phyloP scores from a whole-genome alignment of 257 asterid species.

The Nicotiana otophora region DNA sequence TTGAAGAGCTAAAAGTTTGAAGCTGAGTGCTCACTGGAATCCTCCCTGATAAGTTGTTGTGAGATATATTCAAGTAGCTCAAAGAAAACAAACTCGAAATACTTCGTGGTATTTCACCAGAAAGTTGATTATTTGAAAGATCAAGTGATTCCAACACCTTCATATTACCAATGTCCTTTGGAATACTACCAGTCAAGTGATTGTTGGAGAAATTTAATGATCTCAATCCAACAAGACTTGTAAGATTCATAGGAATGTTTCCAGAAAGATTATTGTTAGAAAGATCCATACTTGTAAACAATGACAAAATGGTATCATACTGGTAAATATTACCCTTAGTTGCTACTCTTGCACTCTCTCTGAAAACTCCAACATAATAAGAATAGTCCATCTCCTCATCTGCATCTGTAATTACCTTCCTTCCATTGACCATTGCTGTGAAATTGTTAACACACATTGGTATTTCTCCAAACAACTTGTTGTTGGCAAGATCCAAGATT shows the following conservation, averaged over 20 bases:
- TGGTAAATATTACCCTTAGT: conserved; percentile 18
- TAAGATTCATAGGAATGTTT: conserved; percentile 25
- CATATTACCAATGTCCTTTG: conserved; percentile 20
- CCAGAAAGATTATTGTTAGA: conserved; percentile 27
- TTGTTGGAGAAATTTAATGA: conserved; percentile 30
- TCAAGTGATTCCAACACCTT: conserved; percentile 20
- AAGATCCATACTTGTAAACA: conserved; percentile 25
- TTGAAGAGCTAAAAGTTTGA: conserved; percentile 14
- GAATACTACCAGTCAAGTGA: conserved; percentile 28
- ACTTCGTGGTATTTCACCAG: conserved; percentile 14
- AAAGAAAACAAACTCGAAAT: conserved; percentile 5
- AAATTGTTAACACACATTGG: conserved; percentile 26
- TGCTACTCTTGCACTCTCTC: conserved; percentile 15
- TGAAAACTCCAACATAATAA: background rate
- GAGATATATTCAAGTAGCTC: conserved; percentile 13
- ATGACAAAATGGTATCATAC: conserved; percentile 12
- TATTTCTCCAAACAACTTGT: conserved; percentile 15
- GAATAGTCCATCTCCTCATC: background rate
- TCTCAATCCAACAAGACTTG: conserved; percentile 19
- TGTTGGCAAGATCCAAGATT: conserved; percentile 29
- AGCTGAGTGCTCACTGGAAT: conserved; percentile 17
- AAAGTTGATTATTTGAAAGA: conserved; percentile 18
- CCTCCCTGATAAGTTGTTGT: conserved; percentile 23
- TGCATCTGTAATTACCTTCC: background rate
- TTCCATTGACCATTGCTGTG: conserved; percentile 28